Conservation (phyloP, 495 filamentous ascomycete genomes). For the Melanomma pulvis-pyrius region DNA sequence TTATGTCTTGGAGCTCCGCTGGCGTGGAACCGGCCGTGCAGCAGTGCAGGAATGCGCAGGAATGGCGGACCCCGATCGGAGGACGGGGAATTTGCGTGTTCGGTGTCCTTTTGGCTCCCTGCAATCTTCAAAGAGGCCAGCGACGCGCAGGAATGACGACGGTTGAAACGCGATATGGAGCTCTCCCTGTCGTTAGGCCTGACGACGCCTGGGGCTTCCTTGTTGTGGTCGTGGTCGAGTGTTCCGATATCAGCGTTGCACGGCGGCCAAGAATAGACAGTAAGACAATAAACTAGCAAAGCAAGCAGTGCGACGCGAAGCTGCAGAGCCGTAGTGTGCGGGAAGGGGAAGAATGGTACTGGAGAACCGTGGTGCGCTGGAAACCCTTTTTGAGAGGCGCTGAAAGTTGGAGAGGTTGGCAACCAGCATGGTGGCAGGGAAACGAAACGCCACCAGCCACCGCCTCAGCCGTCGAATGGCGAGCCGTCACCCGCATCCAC, state of each 20-base stretch:
- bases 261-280: not conserved
- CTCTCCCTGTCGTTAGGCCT: slow-evolving; percentile 15
- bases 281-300: not conserved
- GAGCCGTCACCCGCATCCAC: not conserved
- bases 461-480: not conserved
- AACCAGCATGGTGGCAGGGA: not conserved
- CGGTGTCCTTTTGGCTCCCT: slow-evolving; percentile 14
- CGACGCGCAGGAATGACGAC: not conserved
- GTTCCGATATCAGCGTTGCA: not conserved
- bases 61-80: slow-evolving; percentile 17
- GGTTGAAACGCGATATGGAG: slow-evolving; percentile 26
- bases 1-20: slow-evolving; percentile 9
- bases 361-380: not conserved
- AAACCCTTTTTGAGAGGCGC: not conserved
- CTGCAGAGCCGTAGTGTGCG: not conserved
- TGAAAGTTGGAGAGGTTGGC: slow-evolving; percentile 5
- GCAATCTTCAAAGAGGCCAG: slow-evolving; percentile 6
- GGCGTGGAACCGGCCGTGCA: slow-evolving; percentile 6
- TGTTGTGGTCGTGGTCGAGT: not conserved
- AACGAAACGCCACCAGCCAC: slow-evolving; percentile 5
- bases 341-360: not conserved
- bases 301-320: slow-evolving; percentile 13
- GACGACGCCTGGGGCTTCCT: slow-evolving; percentile 5
- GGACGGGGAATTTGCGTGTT: slow-evolving; percentile 15
- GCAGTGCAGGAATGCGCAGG: too few relatives aligned